These are phyloP conservation scores for Bauhinia variegata DNA, from an alignment of 306 rosid genomes.

Conservation along the genomic window DNA sequence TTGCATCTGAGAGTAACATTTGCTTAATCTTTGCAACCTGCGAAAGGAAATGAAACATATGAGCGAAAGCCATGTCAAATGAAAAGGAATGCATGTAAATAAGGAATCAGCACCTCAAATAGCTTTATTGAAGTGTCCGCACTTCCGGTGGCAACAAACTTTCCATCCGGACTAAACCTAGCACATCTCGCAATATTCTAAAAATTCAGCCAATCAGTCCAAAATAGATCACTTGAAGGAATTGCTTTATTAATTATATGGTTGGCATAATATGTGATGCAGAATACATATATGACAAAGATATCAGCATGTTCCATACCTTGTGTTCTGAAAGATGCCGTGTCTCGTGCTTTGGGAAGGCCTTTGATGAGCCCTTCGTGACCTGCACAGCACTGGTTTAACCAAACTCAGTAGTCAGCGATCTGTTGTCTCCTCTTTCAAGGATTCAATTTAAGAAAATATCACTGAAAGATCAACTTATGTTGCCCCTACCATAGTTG, in stretches of 20 bases:
- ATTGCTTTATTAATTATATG: not conserved
- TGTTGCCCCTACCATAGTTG: not conserved
- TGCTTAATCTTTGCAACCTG: constrained; percentile 94
- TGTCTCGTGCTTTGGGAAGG: constrained; percentile 85
- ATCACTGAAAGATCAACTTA: not conserved
- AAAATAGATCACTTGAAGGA: constrained; percentile 26
- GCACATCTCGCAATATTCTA: constrained; percentile 98
- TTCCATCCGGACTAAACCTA: constrained; percentile 87
- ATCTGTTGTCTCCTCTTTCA: constrained; percentile 27
- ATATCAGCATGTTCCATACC: constrained; percentile 44
- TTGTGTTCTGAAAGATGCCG: constrained; percentile 95
- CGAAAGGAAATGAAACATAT: constrained; percentile 32
- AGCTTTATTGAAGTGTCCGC: constrained; percentile 90
- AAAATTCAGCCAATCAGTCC: constrained; percentile 59
- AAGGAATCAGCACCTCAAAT: constrained; percentile 68
- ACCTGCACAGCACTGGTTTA: constrained; percentile 62
- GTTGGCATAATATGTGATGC: constrained; percentile 15
- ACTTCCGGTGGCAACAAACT: constrained; percentile 90
- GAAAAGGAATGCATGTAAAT: constrained; percentile 3
- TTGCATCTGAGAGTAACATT: constrained; percentile 74
- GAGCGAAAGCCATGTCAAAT: constrained; percentile 24
- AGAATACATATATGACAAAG: not conserved
- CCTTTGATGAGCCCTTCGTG: constrained; percentile 68
- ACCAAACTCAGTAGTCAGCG: constrained; percentile 35
- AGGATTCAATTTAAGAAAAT: constrained; percentile 8